phyloP scores from a whole-genome alignment of 2,329 filamentous ascomycete genomes.

The Talaromyces pinophilus region DNA sequence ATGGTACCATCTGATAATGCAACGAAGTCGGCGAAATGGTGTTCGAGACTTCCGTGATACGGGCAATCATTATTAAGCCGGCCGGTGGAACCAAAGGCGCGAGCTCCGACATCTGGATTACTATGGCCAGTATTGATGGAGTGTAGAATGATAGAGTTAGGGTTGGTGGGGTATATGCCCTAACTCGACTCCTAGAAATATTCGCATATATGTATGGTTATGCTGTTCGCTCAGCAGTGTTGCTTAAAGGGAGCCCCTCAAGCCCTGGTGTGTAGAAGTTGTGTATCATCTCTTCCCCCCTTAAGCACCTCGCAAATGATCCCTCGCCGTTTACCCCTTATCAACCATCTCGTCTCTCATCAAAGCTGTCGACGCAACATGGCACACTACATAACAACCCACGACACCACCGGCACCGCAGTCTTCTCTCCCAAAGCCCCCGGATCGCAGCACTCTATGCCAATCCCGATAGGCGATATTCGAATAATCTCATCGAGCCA shows the following conservation, averaged over 20 bases:
- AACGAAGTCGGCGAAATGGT: neutral
- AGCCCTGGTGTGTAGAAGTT: neutral
- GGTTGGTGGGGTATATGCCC: neutral
- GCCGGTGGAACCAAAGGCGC: neutral
- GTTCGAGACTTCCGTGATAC: neutral
- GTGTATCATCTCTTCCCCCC: neutral
- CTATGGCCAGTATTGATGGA: neutral
- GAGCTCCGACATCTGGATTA: neutral
- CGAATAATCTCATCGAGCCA: conserved; percentile 14
- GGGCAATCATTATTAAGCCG: neutral
- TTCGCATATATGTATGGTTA: neutral
- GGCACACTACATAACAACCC: conserved; percentile 17
- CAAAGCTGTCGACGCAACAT: neutral
- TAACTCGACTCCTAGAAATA: neutral
- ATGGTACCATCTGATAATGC: neutral
- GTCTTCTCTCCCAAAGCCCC: neutral
- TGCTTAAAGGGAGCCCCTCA: neutral
- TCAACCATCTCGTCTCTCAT: neutral
- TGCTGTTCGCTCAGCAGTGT: neutral
- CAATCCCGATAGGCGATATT: conserved; percentile 15
- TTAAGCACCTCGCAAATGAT: neutral
- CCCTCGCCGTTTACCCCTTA: neutral
- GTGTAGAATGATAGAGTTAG: neutral
- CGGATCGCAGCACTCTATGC: neutral
- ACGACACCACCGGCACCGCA: conserved; percentile 1